Evolutionary conservation across 73 alveolate genomes (phyloP), one percentile per base, ranked within the genome.

Genomic region (Uronychia setigera): DNA sequence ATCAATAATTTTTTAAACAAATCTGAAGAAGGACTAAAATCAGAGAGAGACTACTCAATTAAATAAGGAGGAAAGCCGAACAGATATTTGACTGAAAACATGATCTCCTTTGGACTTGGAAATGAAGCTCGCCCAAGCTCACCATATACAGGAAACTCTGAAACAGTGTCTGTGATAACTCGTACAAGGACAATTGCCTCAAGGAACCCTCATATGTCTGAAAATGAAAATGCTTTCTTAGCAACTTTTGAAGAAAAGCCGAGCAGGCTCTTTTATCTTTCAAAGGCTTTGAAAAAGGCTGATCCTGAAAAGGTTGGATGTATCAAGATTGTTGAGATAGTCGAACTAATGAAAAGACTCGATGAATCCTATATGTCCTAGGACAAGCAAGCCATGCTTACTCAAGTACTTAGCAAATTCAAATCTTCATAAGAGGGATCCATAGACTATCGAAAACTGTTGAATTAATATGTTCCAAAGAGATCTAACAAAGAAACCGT

Each of bases 241-340:
- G n/a, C 5, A 46, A 46, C 67, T 5, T 46, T 46, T 46, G 67
- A 46, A 46, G 67, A 46, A 5, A 46, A 46, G 67, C 67, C 67
- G 19, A 46, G 67, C 19, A 5, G 67, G 67, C 67, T 46, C 67
- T 46, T 46, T 27, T 76, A 29, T 30, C 59, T 76, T 26, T 9
- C 9, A 13, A 76, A 76, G 31, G 81, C 81, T 29, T 27, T 76
- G 1, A 76, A 31, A 27, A 76, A 76, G 59, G 46, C 81, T 26
- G 81, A 76, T 30, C 58, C 32, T 5, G 59, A 76, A 5, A 76
- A 30, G 27, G 32, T 76, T 31, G 81, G 81, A 1, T 28, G 28
- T 30, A 31, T 76, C n/a, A 9, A 28, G 32, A 1, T 5, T 13
- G 81, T 5, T 25, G 81, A 76, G 28, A 26, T 76, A 9, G 1